A percentile compares a stretch with the other conserved stretches of the same genome.
Conservation (phyloP, 306 rosid genomes). For the Sindora glabra region DNA sequence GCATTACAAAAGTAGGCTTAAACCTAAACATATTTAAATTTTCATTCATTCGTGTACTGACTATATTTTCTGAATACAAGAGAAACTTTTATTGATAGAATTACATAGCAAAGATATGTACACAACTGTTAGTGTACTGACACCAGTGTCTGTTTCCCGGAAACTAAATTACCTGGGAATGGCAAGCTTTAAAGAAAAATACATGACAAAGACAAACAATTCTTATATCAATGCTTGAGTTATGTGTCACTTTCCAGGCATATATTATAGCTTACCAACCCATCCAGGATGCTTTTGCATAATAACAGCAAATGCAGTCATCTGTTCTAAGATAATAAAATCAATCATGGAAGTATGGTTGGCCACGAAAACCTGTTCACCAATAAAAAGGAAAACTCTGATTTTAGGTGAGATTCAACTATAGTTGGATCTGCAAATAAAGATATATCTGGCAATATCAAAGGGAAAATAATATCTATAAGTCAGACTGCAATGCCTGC, state of each 20-base stretch:
- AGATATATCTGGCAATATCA: neutral
- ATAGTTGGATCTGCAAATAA: neutral
- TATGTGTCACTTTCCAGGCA: neutral
- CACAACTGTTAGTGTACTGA: neutral
- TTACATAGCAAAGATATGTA: neutral
- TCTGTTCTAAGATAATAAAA: conserved; percentile 84
- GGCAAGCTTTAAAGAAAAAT: neutral
- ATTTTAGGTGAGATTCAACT: conserved; percentile 5
- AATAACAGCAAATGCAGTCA: conserved; percentile 88
- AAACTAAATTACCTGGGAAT: neutral
- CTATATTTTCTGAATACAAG: neutral
- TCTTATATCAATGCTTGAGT: neutral
- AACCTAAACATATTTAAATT: neutral
- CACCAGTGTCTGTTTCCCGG: neutral
- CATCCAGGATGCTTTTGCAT: conserved; percentile 95
- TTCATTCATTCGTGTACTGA: neutral
- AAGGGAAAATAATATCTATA: neutral
- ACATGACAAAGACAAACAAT: neutral
- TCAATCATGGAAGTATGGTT: conserved; percentile 89
- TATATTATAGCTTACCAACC: conserved; percentile 52
- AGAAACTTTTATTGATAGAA: neutral
- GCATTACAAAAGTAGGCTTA: neutral
- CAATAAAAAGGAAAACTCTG: neutral
- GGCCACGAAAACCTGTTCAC: conserved; percentile 80
- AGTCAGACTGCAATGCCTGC: conserved; percentile 39